Base-by-base conservation (phyloP, 2,329 filamentous ascomycete genomes). In the Coniochaeta hoffmannii region DNA sequence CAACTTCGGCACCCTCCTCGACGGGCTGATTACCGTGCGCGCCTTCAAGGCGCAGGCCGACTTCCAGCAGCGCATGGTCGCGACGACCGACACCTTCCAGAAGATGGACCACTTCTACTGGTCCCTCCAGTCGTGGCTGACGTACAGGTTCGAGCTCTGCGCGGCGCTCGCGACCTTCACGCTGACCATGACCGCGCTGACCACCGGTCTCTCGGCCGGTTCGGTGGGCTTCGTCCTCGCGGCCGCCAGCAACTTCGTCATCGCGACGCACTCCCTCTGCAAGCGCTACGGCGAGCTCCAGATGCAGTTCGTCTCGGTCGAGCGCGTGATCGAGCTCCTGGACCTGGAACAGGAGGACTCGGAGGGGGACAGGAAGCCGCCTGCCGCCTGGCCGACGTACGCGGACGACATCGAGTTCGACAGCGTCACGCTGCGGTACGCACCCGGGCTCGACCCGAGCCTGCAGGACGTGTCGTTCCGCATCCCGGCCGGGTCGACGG, bases 31-130 rank as follows among this genome's bases (percentile, higher is more conserved):
- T 0, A 96, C 92, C 0, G 90, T 97, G 22, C 83, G 90, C 44
- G 90, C 92, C 0, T 93, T 95, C 66, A 83, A 81, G 51, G 90
- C 87, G 1, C 87, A 96, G 62, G 74, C 80, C 4, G 85, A 88
- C 53, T 96, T 96, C 65, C 90, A 95, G 65, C 81, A 85, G 59
- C 81, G 86, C 53, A 89, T 95, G 53, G 86, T 97, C 32, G 75
- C 79, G 2, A 90, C 91, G 0, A 90, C 91, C 0, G 91, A 96
- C 65, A 85, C 85, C 17, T 96, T 96, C 66, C 92, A 96, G 68
- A 90, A 90, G 66, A 94, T 96, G 80, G 92, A 97, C 64, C 92
- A 97, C 68, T 96, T 96, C 72, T 96, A 95, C 72, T 96, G 91
- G 88, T 89, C 86, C 57, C 77, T 95, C 44, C 90, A 95, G 61